Evolutionary conservation across 768 basidiomycete species (phyloP), one percentile per base, ranked within the genome.

Genomic region (Macrolepiota fuliginosa): DNA sequence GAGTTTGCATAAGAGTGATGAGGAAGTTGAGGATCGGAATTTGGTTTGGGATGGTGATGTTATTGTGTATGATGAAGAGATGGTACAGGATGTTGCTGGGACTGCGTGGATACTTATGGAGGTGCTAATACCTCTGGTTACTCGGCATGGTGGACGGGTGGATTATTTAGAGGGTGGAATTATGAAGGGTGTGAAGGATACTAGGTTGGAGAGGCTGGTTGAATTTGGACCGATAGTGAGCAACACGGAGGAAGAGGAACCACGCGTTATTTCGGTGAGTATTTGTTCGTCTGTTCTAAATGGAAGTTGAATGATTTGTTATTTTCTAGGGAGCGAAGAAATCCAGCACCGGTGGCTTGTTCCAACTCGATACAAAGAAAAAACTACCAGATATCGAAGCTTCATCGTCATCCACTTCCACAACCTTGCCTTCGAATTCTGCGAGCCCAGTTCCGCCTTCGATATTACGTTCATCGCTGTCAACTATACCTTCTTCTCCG

Each of bases 161-260:
- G 82, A 87, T 69, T 94, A 90, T 74, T 77, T 94, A 35, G 79
- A 85, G 42, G 90, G 91, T 7, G 92, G 92, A 15, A 81, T 92
- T 36, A 78, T 84, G 22, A 79, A 78, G 6, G 89, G 87, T 6
- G 81, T 84, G 3, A 79, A 81, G 50, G 80, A 91, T 69, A 81
- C 81, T 1, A 77, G 79, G 62, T 79, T 91, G 37, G 75, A 78
- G 66, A 79, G 78, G 24, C 70, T 83, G 57, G 77, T 92, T 62
- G 70, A 81, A 4, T 76, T 79, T 46, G 79, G 78, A 25, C 52
- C 59, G 2, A 53, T 47, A 51, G 53, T 37, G 10, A 35, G 32
- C n/a, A n/a, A n/a, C 46, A 35, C 7, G 15, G 77, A 71, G 37
- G 79, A 80, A 35, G 79, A 80, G 32, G 66, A 71, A 42, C 58